Base-by-base conservation (phyloP, 805 yeast genomes). In the Candida michaelii region DNA sequence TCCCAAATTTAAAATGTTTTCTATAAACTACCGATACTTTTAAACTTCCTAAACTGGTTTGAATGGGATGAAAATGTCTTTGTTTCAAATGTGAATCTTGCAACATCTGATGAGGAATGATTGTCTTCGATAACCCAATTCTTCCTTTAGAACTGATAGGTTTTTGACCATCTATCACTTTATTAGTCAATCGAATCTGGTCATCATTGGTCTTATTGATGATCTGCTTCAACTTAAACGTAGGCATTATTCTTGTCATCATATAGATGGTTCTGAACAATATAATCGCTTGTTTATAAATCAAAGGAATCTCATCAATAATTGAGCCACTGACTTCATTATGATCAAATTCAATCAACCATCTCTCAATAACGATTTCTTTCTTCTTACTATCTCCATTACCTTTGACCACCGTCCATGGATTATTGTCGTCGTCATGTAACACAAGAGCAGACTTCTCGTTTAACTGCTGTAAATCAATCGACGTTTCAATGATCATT, bases 301-400 rank as follows among this genome's bases (percentile, higher is more conserved):
- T 76, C 32, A 74, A 62, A 1, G 89, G 85, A 12, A 85, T 69
- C 40, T 86, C 93, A 16, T 71, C 72, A 3, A 63, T 46, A 5
- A 62, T 59, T 16, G 62, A 49, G 12, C 62, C 64, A 6, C 55
- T 66, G 58, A 57, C 68, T 18, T 59, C 60, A 31, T 65, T 66
- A 13, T 77, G 63, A 54, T 85, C 90, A 46, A 90, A 77, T 59
- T 90, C 96, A 25, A 93, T 66, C 17, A 89, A 71, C 99, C 99
- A 93, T 45, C 99, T 74, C 57, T 93, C 99, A 44, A 93, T 65
- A 2, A 93, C 97, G n/a, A 93, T 78, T 61, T 91, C 98, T 13
- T 79, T 73, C 54, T 85, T 85, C 54, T 77, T 79, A 27, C 17
- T 34, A 21, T 18, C 30, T 2, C 76, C 70, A 11, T 83, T 84